These are phyloP conservation scores for Chrysoporthe puriensis DNA, from an alignment of 2,329 filamentous ascomycete genomes.

Conservation along the genomic window DNA sequence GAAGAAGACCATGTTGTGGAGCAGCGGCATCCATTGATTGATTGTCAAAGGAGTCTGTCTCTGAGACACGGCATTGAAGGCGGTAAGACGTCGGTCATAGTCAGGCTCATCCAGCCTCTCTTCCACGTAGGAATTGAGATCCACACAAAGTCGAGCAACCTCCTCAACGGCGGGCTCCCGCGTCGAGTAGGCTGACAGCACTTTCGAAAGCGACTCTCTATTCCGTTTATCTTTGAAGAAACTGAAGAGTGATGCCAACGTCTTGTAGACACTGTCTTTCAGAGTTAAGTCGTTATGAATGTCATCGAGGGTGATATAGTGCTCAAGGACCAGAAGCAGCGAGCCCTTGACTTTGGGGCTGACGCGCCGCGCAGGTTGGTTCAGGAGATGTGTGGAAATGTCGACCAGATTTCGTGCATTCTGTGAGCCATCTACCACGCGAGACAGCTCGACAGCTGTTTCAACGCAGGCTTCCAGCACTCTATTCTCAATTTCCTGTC, in stretches of 20 bases:
- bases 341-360: conserved; percentile 82
- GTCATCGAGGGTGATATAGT: conserved; percentile 72
- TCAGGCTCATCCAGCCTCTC: conserved; percentile 82
- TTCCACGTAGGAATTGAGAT: conserved; percentile 78
- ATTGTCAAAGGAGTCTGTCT: conserved; percentile 63
- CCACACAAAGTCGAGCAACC: conserved; percentile 71
- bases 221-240: conserved; percentile 86
- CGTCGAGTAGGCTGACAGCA: conserved; percentile 71
- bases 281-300: conserved; percentile 60
- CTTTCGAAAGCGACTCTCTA: conserved; percentile 72
- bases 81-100: conserved; percentile 78
- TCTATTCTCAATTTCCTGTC: conserved; percentile 65
- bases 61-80: conserved; percentile 74
- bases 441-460: conserved; percentile 75
- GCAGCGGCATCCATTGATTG: conserved; percentile 81
- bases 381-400: conserved; percentile 79
- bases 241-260: conserved; percentile 80
- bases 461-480: conserved; percentile 80
- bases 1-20: conserved; percentile 89
- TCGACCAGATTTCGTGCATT: conserved; percentile 79
- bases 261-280: conserved; percentile 69
- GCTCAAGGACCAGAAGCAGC: conserved; percentile 77
- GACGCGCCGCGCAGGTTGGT: conserved; percentile 82
- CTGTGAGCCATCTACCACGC: conserved; percentile 66
- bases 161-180: conserved; percentile 63